Evolutionary conservation across 148 eudicot genomes (phyloP).

Genomic region (Heliosperma pusillum): DNA sequence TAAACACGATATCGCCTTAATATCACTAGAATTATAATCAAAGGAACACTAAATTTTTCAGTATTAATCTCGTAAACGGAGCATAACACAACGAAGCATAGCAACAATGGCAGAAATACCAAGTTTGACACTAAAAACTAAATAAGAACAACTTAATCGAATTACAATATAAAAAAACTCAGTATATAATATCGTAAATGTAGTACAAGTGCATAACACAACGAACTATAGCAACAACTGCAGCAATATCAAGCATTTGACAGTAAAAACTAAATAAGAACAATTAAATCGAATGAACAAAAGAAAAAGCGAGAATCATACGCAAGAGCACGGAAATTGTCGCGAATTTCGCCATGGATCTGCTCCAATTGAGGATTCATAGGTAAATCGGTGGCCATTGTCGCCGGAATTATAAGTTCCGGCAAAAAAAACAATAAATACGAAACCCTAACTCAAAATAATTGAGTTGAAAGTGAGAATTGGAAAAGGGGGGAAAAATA

Average conservation of each 20-base stretch:
- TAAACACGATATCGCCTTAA: background rate
- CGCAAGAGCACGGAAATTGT: slow-evolving; percentile 89
- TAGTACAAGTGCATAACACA: too few species aligned
- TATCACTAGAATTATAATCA: too few species aligned
- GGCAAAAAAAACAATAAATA: background rate
- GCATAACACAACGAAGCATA: background rate
- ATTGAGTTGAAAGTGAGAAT: background rate
- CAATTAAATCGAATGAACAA: background rate
- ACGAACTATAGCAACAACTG: too few species aligned
- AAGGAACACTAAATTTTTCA: background rate
- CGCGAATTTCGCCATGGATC: slow-evolving; percentile 95
- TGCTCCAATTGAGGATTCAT: slow-evolving; percentile 96
- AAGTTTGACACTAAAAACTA: too few species aligned
- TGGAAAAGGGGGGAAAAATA: background rate
- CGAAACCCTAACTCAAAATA: slow-evolving; percentile 8
- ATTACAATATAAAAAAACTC: too few species aligned
- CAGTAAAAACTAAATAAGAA: too few species aligned
- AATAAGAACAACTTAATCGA: background rate
- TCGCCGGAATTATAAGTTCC: slow-evolving; percentile 25
- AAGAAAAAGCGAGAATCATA: slow-evolving; percentile 31
- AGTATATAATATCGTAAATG: too few species aligned
- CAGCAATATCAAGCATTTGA: too few species aligned
- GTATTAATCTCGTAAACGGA: background rate
- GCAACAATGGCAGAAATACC: too few species aligned
- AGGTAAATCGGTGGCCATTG: slow-evolving; percentile 59